phyloP scores from a whole-genome alignment of 2,329 filamentous ascomycete genomes.

The Didymella pomorum region DNA sequence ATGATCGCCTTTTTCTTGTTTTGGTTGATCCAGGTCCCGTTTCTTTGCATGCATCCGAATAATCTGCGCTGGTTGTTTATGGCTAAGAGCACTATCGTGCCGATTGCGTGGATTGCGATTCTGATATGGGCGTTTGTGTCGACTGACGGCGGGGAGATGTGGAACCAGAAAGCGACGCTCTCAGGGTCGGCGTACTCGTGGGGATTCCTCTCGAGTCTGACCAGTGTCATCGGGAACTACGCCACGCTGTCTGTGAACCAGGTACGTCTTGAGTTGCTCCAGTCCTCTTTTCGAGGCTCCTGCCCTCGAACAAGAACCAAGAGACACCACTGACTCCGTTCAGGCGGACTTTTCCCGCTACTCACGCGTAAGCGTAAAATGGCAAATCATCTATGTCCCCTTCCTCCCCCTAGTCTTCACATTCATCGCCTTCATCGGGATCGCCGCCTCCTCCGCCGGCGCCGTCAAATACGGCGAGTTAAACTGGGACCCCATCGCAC shows the following conservation, averaged over 20 bases:
- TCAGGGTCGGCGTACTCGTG: slow-evolving; percentile 62
- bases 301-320: no score
- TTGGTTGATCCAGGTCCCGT: slow-evolving; percentile 63
- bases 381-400: slow-evolving; percentile 61
- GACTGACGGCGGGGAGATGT: slow-evolving; percentile 62
- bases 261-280: slow-evolving; percentile 27
- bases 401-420: slow-evolving; percentile 63
- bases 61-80: slow-evolving; percentile 63
- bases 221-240: slow-evolving; percentile 60
- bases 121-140: slow-evolving; percentile 68
- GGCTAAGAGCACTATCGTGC: slow-evolving; percentile 58
- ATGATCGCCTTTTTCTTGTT: slow-evolving; percentile 67
- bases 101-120: slow-evolving; percentile 67
- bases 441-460: slow-evolving; percentile 65
- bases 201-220: slow-evolving; percentile 61
- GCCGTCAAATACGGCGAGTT: slow-evolving; percentile 59
- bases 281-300: no score
- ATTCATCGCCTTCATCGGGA: slow-evolving; percentile 64
- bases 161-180: slow-evolving; percentile 56
- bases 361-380: slow-evolving; percentile 57
- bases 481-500: slow-evolving; percentile 55
- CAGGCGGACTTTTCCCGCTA: slow-evolving; percentile 67
- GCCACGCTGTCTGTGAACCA: slow-evolving; percentile 62
- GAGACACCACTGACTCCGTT: not conserved
- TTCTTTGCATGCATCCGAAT: slow-evolving; percentile 65